Conservation (phyloP, 1,284 basidiomycete genomes). For the Irpex sp. region DNA sequence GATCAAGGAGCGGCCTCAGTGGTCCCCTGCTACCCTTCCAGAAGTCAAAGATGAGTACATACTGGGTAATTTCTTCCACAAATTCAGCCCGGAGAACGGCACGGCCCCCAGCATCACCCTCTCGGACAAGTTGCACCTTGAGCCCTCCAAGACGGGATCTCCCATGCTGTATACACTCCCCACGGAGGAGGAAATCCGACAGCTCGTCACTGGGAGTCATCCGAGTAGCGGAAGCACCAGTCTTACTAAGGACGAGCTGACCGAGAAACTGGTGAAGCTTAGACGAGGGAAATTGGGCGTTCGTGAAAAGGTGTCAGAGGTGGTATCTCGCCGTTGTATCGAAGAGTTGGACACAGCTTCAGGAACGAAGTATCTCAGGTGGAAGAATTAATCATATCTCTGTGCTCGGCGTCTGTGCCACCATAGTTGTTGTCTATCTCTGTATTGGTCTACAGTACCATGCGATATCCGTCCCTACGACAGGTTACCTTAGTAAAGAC, state of each 20-base stretch:
- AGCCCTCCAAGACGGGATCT: conserved; percentile 27
- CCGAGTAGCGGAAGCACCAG: conserved; percentile 53
- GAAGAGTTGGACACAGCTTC: conserved; percentile 50
- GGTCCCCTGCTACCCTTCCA: conserved; percentile 60
- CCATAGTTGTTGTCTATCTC: not conserved
- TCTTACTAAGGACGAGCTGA: conserved; percentile 55
- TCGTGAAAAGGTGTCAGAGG: conserved; percentile 70
- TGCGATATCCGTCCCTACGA: not conserved
- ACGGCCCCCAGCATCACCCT: conserved; percentile 47
- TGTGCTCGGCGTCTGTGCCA: no score
- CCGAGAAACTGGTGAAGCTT: conserved; percentile 46
- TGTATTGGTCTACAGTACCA: not conserved
- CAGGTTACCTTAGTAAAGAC: no score
- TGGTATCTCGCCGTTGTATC: conserved; percentile 59
- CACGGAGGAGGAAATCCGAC: conserved; percentile 61
- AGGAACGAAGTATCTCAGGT: conserved; percentile 48
- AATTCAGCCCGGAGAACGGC: conserved; percentile 26
- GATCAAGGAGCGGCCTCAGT: conserved; percentile 48
- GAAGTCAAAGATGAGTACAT: conserved; percentile 55
- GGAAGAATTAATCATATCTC: conserved; percentile 39
- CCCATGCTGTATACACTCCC: conserved; percentile 63
- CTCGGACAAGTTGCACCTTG: conserved; percentile 31
- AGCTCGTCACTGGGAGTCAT: conserved; percentile 57
- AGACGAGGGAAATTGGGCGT: conserved; percentile 65
- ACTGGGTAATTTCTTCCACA: conserved; percentile 56